phyloP scores from a whole-genome alignment of 116 monocot species.

The Posidonia oceanica region DNA sequence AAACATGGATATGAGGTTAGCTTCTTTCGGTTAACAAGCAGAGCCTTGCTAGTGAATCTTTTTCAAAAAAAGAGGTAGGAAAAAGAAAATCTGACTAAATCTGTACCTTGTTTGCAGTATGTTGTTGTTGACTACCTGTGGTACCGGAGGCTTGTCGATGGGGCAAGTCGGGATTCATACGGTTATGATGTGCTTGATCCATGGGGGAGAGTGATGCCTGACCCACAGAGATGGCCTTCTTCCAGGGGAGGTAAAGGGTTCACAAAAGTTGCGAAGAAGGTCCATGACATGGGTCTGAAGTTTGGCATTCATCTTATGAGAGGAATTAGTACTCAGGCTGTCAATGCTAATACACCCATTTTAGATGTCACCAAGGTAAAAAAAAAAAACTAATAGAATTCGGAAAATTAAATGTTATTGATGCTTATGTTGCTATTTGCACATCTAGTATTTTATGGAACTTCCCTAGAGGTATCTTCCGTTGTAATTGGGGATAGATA shows the following conservation, averaged over 20 bases:
- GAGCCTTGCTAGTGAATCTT: too few species aligned
- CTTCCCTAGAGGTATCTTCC: too few species aligned
- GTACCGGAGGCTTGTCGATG: slow-evolving; percentile 62
- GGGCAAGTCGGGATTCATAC: slow-evolving; percentile 35
- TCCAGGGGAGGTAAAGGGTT: slow-evolving; percentile 58
- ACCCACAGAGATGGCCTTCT: slow-evolving; percentile 76
- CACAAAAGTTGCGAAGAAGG: slow-evolving; percentile 44
- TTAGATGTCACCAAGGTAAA: slow-evolving; percentile 66
- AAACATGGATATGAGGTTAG: slow-evolving; percentile 68
- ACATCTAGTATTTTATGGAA: too few species aligned
- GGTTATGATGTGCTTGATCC: slow-evolving; percentile 68
- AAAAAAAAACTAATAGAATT: background rate
- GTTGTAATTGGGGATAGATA: too few species aligned
- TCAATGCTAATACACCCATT: slow-evolving; percentile 44
- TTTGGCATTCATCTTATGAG: slow-evolving; percentile 94
- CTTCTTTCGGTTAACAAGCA: background rate
- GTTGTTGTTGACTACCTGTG: slow-evolving; percentile 86
- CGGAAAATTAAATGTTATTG: background rate
- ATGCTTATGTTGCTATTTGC: too few species aligned
- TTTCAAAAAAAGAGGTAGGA: too few species aligned
- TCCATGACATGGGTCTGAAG: slow-evolving; percentile 83
- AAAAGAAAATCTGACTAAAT: background rate
- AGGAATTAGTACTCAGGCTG: slow-evolving; percentile 70
- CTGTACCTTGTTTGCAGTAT: slow-evolving; percentile 33
- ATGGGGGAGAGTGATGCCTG: slow-evolving; percentile 74